Percentiles rank a stretch among this genome's conserved stretches.
These are phyloP conservation scores for Didymosphaeria variabile DNA, from an alignment of 2,329 filamentous ascomycete species.

Conservation along the genomic window DNA sequence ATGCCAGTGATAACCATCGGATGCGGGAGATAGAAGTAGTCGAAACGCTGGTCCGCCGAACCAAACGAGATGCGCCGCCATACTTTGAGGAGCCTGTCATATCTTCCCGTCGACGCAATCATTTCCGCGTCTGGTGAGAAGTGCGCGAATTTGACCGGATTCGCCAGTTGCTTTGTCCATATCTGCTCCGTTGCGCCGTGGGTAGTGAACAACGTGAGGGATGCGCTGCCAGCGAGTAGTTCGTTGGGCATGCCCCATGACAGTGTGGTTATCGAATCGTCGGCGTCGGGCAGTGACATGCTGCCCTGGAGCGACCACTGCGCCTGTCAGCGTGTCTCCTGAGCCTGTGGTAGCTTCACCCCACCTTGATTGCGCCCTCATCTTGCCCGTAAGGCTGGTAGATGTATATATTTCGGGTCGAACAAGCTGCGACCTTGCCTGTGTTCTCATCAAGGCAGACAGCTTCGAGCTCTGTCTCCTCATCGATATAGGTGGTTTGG, in stretches of 20 bases:
- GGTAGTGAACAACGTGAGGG: constrained; percentile 74
- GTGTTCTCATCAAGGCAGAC: constrained; percentile 82
- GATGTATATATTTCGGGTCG: constrained; percentile 72
- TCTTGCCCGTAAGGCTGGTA: constrained; percentile 78
- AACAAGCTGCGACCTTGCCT: constrained; percentile 85
- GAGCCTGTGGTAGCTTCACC: constrained; percentile 26
- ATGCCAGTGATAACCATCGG: constrained; percentile 80
- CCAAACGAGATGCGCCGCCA: constrained; percentile 91
- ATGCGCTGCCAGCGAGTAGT: constrained; percentile 77
- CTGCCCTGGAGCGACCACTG: constrained; percentile 71
- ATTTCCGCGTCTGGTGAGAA: constrained; percentile 89
- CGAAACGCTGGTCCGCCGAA: constrained; percentile 83
- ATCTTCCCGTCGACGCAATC: constrained; percentile 80
- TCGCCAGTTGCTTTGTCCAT: constrained; percentile 81
- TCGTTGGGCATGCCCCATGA: constrained; percentile 92
- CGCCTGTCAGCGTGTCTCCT: constrained; percentile 34
- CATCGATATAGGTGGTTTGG: constrained; percentile 91
- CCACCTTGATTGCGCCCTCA: constrained; percentile 78
- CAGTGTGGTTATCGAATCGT: constrained; percentile 65
- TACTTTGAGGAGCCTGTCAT: constrained; percentile 88
- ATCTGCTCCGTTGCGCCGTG: constrained; percentile 63
- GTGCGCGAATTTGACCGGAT: constrained; percentile 74
- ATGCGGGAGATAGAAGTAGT: constrained; percentile 90
- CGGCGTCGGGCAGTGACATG: constrained; percentile 58
- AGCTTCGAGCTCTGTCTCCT: constrained; percentile 73